Percentiles rank a stretch among this genome's conserved stretches.
Conservation (phyloP, 805 yeast genomes). For the Candida krabiensis region DNA sequence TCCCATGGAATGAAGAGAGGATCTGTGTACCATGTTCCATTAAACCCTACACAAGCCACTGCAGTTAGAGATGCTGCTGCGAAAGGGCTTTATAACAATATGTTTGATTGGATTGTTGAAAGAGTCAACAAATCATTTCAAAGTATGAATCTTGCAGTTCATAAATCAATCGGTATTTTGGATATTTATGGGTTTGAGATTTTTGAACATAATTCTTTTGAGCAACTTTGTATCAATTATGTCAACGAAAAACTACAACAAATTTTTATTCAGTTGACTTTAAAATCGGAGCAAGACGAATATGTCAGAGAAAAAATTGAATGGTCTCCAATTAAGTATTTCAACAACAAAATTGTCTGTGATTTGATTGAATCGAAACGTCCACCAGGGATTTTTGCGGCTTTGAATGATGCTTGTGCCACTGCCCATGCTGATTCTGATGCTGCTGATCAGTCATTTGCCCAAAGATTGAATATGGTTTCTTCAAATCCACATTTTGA, state of each 20-base stretch:
- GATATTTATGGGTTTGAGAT: constrained; percentile 97
- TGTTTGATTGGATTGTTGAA: constrained; percentile 95
- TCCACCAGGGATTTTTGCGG: constrained; percentile 97
- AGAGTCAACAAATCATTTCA: constrained; percentile 83
- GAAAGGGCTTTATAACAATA: constrained; percentile 86
- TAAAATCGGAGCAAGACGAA: constrained; percentile 97
- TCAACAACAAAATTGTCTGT: constrained; percentile 94
- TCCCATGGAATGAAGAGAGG: constrained; percentile 88
- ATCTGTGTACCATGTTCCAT: constrained; percentile 90
- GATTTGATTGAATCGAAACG: constrained; percentile 91
- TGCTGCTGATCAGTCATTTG: constrained; percentile 96
- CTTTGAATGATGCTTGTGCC: constrained; percentile 93
- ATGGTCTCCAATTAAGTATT: constrained; percentile 97
- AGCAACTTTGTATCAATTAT: constrained; percentile 92
- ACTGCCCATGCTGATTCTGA: constrained; percentile 97
- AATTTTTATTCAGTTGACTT: constrained; percentile 90
- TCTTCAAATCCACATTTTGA: constrained; percentile 85
- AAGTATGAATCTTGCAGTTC: constrained; percentile 37
- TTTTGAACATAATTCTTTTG: constrained; percentile 92
- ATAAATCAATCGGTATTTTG: constrained; percentile 84
- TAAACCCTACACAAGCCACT: constrained; percentile 87
- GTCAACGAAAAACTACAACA: constrained; percentile 96
- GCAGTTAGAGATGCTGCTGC: constrained; percentile 96
- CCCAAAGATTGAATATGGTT: constrained; percentile 86
- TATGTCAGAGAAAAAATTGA: constrained; percentile 91